A percentile compares a stretch with the other conserved stretches of the same genome.
Evolutionary conservation across 768 basidiomycete genomes (phyloP).

Genomic region (Tylopilus vinaceipallidus): DNA sequence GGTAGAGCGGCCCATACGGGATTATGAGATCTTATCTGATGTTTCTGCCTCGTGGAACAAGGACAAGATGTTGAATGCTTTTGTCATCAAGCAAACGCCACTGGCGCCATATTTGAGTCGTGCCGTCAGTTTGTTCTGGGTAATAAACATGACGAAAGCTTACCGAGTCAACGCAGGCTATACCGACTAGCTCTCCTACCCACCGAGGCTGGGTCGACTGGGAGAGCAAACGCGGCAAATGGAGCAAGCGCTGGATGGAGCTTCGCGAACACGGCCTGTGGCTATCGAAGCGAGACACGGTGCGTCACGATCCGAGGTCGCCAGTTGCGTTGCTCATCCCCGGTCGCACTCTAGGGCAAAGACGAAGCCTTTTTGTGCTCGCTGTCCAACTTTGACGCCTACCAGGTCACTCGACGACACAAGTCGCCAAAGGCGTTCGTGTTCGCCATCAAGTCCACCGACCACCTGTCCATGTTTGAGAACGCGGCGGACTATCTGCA

Average conservation of each 20-base stretch:
- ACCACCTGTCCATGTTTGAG: constrained; percentile 84
- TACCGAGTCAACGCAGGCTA: constrained; percentile 41
- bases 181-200: constrained; percentile 45
- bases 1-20: constrained; percentile 84
- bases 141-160: constrained; percentile 39
- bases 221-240: constrained; percentile 91
- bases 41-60: constrained; percentile 88
- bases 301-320: constrained; percentile 34
- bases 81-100: constrained; percentile 74
- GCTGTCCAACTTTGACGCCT: constrained; percentile 86
- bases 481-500: constrained; percentile 86
- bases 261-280: constrained; percentile 84
- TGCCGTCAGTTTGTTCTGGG: constrained; percentile 43
- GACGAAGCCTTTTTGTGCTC: constrained; percentile 83
- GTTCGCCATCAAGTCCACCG: constrained; percentile 87
- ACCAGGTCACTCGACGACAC: constrained; percentile 69
- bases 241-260: constrained; percentile 90
- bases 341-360: constrained; percentile 62
- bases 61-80: constrained; percentile 74
- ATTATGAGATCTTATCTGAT: constrained; percentile 80
- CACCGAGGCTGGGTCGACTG: constrained; percentile 75
- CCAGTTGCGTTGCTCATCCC: constrained; percentile 4
- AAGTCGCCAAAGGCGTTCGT: constrained; percentile 83
- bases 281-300: constrained; percentile 87
- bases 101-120: constrained; percentile 58